Base-by-base conservation (phyloP, 1,284 basidiomycete genomes). In the Boletus mariae region DNA sequence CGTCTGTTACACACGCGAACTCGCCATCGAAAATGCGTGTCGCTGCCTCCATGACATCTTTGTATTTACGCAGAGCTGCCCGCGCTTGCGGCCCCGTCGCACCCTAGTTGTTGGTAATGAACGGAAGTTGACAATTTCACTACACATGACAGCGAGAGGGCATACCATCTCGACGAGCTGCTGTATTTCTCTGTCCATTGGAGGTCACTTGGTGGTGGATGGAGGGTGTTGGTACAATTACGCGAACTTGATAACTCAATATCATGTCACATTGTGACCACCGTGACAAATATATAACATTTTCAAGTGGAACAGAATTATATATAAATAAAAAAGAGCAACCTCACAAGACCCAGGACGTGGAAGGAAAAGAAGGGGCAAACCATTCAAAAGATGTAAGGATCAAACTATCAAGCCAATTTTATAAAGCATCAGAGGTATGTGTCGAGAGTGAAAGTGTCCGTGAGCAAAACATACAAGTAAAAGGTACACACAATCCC, bases 11-110 rank as follows among this genome's bases (percentile, higher is more conserved):
- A 62, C 87, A 73, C 59, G 87, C 85, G 61, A 92, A 92, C 59
- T 86, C 83, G 17, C 92, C 92, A 55, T 87, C 85, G 61, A 90
- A 87, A 56, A 92, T 86, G 50, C 76, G 82, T 67, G 90, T 92
- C 3, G 92, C 92, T n/a, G 93, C 92, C 62, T 87, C 78, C 88
- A 91, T 91, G 31, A 92, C 87, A 75, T 94, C 92, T 62, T 84
- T 90, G 62, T 87, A 80, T 62, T 84, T 82, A 54, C 76, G 79
- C 62, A 94, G 71, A 12, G 92, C 92, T 43, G 87, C 90, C 59
- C 79, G 79, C 38, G 92, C 92, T 71, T 92, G 86, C 20, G 82
- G 80, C 11, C 72, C 67, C 2, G 84, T 90, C 37, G 90, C 90
- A 59, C 92, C 92, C 90, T 92, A 54, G 41, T 44, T 23, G 28